Evolutionary conservation across 2,329 filamentous ascomycete genomes (phyloP).

Genomic region (Acephala macrosclerotiorum): DNA sequence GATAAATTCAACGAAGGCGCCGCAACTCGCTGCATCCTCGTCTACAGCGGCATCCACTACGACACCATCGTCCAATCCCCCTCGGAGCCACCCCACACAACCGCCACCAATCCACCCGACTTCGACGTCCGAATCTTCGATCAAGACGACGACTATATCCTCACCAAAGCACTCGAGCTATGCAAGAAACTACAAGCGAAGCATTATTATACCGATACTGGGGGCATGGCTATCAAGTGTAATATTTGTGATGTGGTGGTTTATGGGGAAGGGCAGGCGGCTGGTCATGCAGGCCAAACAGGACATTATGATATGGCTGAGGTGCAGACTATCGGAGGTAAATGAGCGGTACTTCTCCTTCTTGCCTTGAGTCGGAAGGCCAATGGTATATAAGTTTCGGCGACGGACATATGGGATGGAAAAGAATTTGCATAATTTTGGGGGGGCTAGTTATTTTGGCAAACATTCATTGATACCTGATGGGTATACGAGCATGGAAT

Average conservation of each 20-base stretch:
- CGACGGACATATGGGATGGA: too few relatives aligned
- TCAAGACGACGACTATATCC: slow-evolving; percentile 66
- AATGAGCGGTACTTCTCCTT: background rate
- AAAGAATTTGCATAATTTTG: too few relatives aligned
- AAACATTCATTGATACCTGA: too few relatives aligned
- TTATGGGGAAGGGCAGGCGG: slow-evolving; percentile 68
- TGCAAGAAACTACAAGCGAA: slow-evolving; percentile 71
- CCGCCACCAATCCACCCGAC: slow-evolving; percentile 69
- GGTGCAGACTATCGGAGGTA: slow-evolving; percentile 41
- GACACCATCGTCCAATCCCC: slow-evolving; percentile 83
- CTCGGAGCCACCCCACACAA: slow-evolving; percentile 62
- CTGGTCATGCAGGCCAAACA: slow-evolving; percentile 66
- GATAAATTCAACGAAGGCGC: slow-evolving; percentile 80
- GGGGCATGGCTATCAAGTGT: slow-evolving; percentile 80
- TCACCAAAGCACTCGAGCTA: slow-evolving; percentile 71
- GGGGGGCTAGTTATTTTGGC: too few relatives aligned
- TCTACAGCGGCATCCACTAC: slow-evolving; percentile 95
- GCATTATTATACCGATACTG: slow-evolving; percentile 90
- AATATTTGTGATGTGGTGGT: slow-evolving; percentile 75
- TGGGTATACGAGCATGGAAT: too few relatives aligned
- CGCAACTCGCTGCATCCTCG: slow-evolving; percentile 74
- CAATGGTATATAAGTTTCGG: background rate
- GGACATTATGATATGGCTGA: slow-evolving; percentile 66
- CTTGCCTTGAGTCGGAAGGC: background rate
- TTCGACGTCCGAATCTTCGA: slow-evolving; percentile 73